Base-by-base conservation (phyloP, 306 rosid species). In the Herpetospermum pedunculosum region DNA sequence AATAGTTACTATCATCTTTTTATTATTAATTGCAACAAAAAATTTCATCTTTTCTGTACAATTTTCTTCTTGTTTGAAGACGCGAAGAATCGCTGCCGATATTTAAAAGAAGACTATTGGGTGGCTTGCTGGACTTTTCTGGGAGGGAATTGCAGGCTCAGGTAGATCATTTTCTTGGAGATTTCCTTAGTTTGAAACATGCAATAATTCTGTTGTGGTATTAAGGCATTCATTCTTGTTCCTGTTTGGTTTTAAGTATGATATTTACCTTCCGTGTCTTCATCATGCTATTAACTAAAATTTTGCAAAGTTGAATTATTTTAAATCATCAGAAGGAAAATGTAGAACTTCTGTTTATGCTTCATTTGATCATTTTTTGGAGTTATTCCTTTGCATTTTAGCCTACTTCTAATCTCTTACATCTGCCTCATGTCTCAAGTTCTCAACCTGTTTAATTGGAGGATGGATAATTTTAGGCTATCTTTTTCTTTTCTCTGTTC, bases 31-130 rank as follows among this genome's bases (percentile, higher is more conserved):
- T 48, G 72, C 75, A 74, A 55, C 54, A 16, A 35, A 58, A 25
- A 70, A 44, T 30, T 70, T 76, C 25, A 23, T 73, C 73, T 60
- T 79, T 71, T 77, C 63, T 78, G 76, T 79, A 70, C 78, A 44
- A 69, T 83, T 76, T 81, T 63, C 74, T 40, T 78, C 28, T 29
- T 78, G n/a, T 72, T 81, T 86, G 79, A 83, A 94, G 99, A 81
- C 95, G 97, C 1, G 97, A 94, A 84, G 96, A 94, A 82, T 87
- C 96, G 0, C 81, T 94, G 75, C 96, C 99, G 49, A 84, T 89
- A 78, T 91, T 91, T 83, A 94, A 94, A 82, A 91, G 99, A 85
- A 94, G 95, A 83, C 87, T 94, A 78, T 83, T 94, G 73, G 88
- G 96, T 79, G 87, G 88, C 38, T 81, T 94, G 92, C 77, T 94